phyloP scores from a whole-genome alignment of 176 grass and related monocot genomes.

The Oryza glaberrima region DNA sequence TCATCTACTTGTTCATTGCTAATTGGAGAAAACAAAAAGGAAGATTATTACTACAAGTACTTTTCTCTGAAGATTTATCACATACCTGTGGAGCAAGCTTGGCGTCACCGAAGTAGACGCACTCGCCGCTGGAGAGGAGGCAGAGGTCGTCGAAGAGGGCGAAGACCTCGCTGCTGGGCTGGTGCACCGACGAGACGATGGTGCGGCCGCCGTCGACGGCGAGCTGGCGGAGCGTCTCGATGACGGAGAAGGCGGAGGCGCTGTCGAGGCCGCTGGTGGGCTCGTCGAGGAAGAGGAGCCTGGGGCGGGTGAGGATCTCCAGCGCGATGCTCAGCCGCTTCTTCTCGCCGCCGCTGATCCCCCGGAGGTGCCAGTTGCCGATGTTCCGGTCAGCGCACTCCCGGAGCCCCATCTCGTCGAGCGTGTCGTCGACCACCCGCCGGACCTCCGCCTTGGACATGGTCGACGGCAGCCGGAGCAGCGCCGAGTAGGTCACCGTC shows the following conservation, averaged over 20 bases:
- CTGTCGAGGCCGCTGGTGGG: constrained; percentile 98
- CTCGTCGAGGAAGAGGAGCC: constrained; percentile 98
- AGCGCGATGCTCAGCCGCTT: constrained; percentile 89
- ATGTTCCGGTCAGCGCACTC: constrained; percentile 75
- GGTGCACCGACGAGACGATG: constrained; percentile 86
- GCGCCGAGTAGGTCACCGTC: constrained; percentile 83
- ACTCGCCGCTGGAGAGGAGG: constrained; percentile 84
- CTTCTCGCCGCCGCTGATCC: constrained; percentile 97
- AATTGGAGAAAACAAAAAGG: neutral
- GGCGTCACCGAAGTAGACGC: constrained; percentile 84
- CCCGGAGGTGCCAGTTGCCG: constrained; percentile 90
- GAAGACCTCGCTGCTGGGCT: constrained; percentile 96
- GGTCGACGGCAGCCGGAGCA: constrained; percentile 67
- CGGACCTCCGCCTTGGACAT: constrained; percentile 71
- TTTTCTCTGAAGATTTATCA: neutral
- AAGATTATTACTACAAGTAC: neutral
- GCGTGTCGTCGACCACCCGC: constrained; percentile 53
- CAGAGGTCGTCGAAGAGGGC: constrained; percentile 85
- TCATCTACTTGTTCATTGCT: neutral
- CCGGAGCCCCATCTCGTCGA: constrained; percentile 90
- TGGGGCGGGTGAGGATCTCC: constrained; percentile 87
- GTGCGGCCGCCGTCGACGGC: constrained; percentile 78
- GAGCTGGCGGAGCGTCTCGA: constrained; percentile 81
- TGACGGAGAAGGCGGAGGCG: constrained; percentile 88
- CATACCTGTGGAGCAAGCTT: constrained; percentile 77